Evolutionary conservation across 2,329 filamentous ascomycete species (phyloP).

Genomic region (Ophiostoma angusticollis): DNA sequence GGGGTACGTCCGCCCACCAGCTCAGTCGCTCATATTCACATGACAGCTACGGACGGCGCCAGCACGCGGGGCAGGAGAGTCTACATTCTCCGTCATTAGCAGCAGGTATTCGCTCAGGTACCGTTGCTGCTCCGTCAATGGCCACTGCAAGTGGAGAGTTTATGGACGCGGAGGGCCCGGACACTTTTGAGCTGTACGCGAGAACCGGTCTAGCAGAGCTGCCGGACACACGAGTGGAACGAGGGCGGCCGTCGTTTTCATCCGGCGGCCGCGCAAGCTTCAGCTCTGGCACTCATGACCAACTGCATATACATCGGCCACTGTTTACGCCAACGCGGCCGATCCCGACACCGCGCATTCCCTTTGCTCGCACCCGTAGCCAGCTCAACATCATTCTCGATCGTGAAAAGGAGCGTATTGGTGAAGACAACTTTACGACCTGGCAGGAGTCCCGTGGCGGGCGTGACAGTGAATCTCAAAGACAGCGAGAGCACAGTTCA

Average conservation of each 20-base stretch:
- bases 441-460: constrained; percentile 6
- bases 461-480: background rate
- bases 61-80: background rate
- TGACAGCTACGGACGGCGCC: constrained; percentile 8
- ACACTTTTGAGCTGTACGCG: constrained; percentile 9
- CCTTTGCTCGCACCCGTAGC: constrained; percentile 46
- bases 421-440: constrained; percentile 8
- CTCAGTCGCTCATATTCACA: constrained; percentile 11
- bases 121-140: constrained; percentile 7
- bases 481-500: background rate
- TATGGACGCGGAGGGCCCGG: constrained; percentile 10
- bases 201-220: constrained; percentile 3
- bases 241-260: background rate
- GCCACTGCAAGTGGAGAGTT: constrained; percentile 7
- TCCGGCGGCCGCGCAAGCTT: constrained; percentile 2
- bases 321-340: constrained; percentile 38
- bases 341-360: constrained; percentile 30
- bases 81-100: too few relatives aligned
- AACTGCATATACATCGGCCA: constrained; percentile 20
- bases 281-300: constrained; percentile 15
- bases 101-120: background rate
- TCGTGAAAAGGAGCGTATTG: constrained; percentile 35
- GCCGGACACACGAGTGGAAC: background rate
- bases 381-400: constrained; percentile 46
- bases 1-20: background rate